A percentile compares a stretch with the other conserved stretches of the same genome.
These are phyloP conservation scores for Tolypocladium paradoxum DNA, from an alignment of 2,329 filamentous ascomycete species.

Conservation along the genomic window DNA sequence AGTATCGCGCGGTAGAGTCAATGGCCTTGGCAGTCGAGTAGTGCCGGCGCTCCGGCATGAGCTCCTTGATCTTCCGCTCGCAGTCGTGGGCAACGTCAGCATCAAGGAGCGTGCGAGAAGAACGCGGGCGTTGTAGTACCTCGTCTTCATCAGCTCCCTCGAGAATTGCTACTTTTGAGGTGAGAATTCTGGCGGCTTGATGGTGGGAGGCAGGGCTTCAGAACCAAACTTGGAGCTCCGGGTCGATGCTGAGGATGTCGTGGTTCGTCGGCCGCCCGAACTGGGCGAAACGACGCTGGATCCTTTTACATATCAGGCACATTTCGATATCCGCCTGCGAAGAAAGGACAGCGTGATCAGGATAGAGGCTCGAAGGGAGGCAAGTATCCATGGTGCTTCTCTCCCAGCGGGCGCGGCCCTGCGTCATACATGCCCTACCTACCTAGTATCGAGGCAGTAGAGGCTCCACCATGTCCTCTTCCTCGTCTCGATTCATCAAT, in stretches of 20 bases:
- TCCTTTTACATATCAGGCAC: slow-evolving; percentile 17
- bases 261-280: slow-evolving; percentile 11
- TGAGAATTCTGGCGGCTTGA: slow-evolving; percentile 11
- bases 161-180: slow-evolving; percentile 15
- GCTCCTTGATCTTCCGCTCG: slow-evolving; percentile 6
- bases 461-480: slow-evolving; percentile 60
- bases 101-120: slow-evolving; percentile 12
- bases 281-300: slow-evolving; percentile 19
- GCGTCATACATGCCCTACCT: slow-evolving; percentile 61
- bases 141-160: slow-evolving; percentile 16
- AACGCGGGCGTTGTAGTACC: slow-evolving; percentile 19
- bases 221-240: slow-evolving; percentile 17
- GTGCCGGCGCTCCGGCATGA: slow-evolving; percentile 10
- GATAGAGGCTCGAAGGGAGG: slow-evolving; percentile 9
- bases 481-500: slow-evolving; percentile 1
- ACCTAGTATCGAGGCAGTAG: slow-evolving; percentile 64
- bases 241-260: slow-evolving; percentile 16
- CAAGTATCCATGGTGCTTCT: slow-evolving; percentile 18
- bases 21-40: slow-evolving; percentile 16
- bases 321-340: slow-evolving; percentile 15
- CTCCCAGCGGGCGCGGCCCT: slow-evolving; percentile 41
- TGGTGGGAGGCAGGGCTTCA: slow-evolving; percentile 8
- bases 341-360: slow-evolving; percentile 14
- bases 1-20: slow-evolving; percentile 18
- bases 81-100: slow-evolving; percentile 12